These are phyloP conservation scores for Phytophthora citricola DNA, from an alignment of 352 stramenopile species.

Conservation along the genomic window DNA sequence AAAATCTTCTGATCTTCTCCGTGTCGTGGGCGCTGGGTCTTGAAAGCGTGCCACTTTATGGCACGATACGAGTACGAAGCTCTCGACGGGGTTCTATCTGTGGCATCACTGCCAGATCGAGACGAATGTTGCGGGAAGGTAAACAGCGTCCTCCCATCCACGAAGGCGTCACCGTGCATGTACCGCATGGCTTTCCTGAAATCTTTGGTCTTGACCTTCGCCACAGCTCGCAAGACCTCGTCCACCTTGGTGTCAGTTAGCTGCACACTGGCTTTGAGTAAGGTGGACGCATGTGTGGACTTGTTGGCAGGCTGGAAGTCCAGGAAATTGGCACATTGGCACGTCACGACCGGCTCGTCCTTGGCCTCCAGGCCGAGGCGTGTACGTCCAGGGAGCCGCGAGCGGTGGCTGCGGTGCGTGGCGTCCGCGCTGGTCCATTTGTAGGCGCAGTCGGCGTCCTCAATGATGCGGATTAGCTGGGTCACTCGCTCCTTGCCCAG, in stretches of 20 bases:
- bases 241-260: conserved; percentile 57
- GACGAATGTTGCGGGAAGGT: conserved; percentile 46
- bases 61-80: conserved; percentile 64
- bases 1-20: conserved; percentile 51
- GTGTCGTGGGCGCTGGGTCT: conserved; percentile 35
- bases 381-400: conserved; percentile 12
- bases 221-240: conserved; percentile 61
- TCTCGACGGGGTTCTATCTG: conserved; percentile 7
- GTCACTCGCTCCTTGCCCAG: conserved; percentile 77
- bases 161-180: conserved; percentile 65
- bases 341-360: conserved; percentile 27
- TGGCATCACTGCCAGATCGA: conserved; percentile 13
- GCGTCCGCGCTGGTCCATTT: conserved; percentile 59
- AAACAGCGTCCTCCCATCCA: conserved; percentile 71
- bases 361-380: conserved; percentile 21
- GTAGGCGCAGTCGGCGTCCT: conserved; percentile 80
- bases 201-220: conserved; percentile 68
- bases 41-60: conserved; percentile 81
- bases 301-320: conserved; percentile 73
- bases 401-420: conserved; percentile 6
- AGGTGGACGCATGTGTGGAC: conserved; percentile 57
- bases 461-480: conserved; percentile 79
- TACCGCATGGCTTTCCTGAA: conserved; percentile 63
- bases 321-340: conserved; percentile 69
- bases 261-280: conserved; percentile 72